Base-by-base conservation (phyloP, 73 alveolate species). In the Paramecium bursaria region DNA sequence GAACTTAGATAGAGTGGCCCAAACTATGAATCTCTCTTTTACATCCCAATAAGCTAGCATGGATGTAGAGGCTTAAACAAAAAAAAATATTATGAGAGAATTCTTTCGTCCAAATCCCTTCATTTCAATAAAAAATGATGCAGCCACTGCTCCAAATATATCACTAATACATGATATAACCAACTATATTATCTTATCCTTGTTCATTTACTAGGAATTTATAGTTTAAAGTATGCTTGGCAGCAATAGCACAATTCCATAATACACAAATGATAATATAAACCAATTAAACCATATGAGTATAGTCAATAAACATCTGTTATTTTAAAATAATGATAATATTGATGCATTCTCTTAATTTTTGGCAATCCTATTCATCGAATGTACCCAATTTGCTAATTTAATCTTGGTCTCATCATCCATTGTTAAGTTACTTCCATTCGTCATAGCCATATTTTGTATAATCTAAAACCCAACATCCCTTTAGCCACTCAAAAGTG, bases 201-300 rank as follows among this genome's bases (percentile, higher is more conserved):
- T 79, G 51, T 73, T 73, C 4, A 30, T 79, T 14, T 79, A 27
- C 15, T 48, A 13, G 1, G 22, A 0, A 39, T 79, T 33, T 22
- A 79, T 79, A 42, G 27, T 54, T 22, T 67, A 48, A 11, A 79
- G 46, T n/a, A 79, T 79, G 11, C 54, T 73, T 25, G 89, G 89
- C 74, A 79, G 46, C 17, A 79, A 25, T 7, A 79, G 51, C 5
- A 79, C 44, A 10, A 79, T 79, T 19, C 89, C 89, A 54, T 79
- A 79, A 53, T 79, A 79, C 30, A 79, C 47, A 53, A 79, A 79
- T 22, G 85, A 53, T 17, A 79, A 33, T 17, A 73, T 79, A 23
- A 79, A 54, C 89, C 89, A 79, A 79, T 79, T 79, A 44, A 79
- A 79, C 89, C 89, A 79, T 21, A 79, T 46, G 7, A 79, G 29